Evolutionary conservation across 306 rosid genomes (phyloP), one percentile per base, ranked within the genome.

Genomic region (Pachyrhizus erosus): DNA sequence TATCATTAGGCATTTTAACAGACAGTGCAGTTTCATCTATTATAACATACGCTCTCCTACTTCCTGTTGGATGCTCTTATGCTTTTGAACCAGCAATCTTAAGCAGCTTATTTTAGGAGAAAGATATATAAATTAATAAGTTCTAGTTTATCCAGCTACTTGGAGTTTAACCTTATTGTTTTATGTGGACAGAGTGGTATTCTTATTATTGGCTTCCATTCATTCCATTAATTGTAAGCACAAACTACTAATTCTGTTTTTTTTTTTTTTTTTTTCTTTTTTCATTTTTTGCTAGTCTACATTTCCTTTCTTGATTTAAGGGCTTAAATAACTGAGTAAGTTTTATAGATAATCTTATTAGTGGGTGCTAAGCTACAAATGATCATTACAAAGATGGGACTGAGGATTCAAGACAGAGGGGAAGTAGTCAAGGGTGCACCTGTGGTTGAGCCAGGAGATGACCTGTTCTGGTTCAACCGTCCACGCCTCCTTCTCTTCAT

Each of bases 321-420:
- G 3, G 12, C 9, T 55, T 11, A 60, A 80, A n/a, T 5, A 42
- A 43, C 18, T 71, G 1, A 64, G 39, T 70, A 54, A 81, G 46
- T 81, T 20, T 42, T 81, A 61, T 77, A 94, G 98, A 82, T 88
- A 89, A 86, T 92, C 71, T 87, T 94, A 10, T 6, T 88, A 77
- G 97, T 94, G 62, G 97, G 98, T 66, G 76, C 94, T 2, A 91
- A 94, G 86, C 88, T 94, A 21, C 97, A 84, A 82, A 87, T 86
- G 86, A 89, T 89, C 62, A 92, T 94, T 43, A 89, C 97, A 67
- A 49, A 73, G 61, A 88, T 94, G 97, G 97, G 94, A 23, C 31
- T 89, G 66, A 86, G 85, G 66, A 90, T 90, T 76, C 92, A 86
- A 72, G 97, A 91, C 15, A 87, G 89, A 76, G 97, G 97, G 0